Evolutionary conservation across 306 rosid genomes (phyloP).

Genomic region (Mucuna pruriens): DNA sequence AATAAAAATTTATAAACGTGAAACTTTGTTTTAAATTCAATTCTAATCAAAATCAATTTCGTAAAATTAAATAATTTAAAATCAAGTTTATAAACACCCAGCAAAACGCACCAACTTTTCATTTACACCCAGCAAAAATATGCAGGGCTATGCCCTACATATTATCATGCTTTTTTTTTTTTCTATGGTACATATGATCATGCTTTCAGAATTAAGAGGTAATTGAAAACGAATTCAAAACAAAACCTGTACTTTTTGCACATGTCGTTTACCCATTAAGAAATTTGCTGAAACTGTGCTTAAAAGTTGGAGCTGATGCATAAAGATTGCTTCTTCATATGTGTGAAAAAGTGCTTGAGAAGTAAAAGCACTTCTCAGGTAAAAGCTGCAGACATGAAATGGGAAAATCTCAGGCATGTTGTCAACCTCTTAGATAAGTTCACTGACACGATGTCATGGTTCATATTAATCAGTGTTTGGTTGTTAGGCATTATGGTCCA

Average conservation of each 20-base stretch:
- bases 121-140: neutral
- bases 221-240: neutral
- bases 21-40: too few species aligned
- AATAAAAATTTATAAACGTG: neutral
- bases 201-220: neutral
- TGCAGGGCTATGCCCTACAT: neutral
- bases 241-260: neutral
- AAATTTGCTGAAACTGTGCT: neutral
- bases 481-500: constrained; percentile 29
- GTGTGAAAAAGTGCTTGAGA: constrained; percentile 15
- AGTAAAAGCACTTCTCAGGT: neutral
- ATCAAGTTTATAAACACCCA: neutral
- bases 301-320: neutral
- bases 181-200: neutral
- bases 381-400: neutral
- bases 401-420: neutral
- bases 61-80: neutral
- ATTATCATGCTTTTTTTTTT: neutral
- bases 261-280: neutral
- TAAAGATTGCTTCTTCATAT: neutral
- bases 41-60: neutral
- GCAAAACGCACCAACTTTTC: neutral
- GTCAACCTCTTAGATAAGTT: neutral
- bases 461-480: neutral
- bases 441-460: constrained; percentile 24